phyloP scores from a whole-genome alignment of 2,329 filamentous ascomycete species.

The Fusarium pseudonygamai region DNA sequence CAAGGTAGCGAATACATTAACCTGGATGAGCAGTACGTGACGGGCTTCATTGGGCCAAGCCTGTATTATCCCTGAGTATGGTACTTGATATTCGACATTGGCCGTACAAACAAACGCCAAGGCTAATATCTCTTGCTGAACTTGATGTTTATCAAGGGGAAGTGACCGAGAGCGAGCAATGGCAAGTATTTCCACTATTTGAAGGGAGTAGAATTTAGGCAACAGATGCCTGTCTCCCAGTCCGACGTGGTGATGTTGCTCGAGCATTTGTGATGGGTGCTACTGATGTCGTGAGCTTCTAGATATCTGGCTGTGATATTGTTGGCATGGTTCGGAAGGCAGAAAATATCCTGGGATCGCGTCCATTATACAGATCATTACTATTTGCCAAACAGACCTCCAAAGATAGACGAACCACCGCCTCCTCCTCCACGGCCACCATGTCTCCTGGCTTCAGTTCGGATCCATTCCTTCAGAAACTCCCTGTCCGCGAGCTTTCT shows the following conservation, averaged over 20 bases:
- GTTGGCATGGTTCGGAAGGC: neutral
- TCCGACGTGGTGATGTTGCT: neutral
- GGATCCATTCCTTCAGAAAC: conserved; percentile 65
- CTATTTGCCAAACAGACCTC: conserved; percentile 54
- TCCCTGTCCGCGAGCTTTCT: conserved; percentile 58
- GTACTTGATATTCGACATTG: neutral
- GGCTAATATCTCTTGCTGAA: neutral
- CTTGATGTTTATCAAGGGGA: too few relatives aligned
- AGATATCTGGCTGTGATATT: neutral
- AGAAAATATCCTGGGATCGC: neutral
- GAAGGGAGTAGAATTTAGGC: neutral
- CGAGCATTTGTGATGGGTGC: neutral
- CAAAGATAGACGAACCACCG: conserved; percentile 47
- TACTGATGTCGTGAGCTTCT: neutral
- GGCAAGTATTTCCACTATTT: neutral
- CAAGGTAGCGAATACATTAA: neutral
- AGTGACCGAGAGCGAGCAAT: neutral
- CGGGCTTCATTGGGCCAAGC: neutral
- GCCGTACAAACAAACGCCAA: neutral
- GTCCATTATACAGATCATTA: neutral
- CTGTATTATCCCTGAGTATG: neutral
- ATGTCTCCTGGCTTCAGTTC: conserved; percentile 58
- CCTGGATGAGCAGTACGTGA: too few relatives aligned
- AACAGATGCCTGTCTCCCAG: neutral
- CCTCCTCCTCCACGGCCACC: conserved; percentile 55